phyloP scores from a whole-genome alignment of 306 rosid species.

The Citrullus colocynthis region DNA sequence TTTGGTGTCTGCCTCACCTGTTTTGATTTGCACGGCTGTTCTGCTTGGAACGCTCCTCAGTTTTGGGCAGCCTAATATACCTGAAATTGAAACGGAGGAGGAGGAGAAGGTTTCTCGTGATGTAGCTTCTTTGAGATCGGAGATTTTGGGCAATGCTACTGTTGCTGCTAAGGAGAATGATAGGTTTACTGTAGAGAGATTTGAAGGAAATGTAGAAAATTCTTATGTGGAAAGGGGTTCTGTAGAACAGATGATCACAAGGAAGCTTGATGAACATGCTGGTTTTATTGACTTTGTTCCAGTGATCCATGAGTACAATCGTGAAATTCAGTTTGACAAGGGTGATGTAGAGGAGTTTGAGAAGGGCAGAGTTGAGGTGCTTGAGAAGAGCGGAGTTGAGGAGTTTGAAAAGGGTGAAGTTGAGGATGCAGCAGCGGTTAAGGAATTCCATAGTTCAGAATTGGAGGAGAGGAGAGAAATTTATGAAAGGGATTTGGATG shows the following conservation, averaged over 20 bases:
- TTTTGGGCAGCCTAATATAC: slow-evolving; percentile 66
- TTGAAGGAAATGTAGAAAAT: slow-evolving; percentile 26
- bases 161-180: slow-evolving; percentile 36
- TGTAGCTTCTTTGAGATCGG: slow-evolving; percentile 37
- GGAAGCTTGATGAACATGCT: slow-evolving; percentile 21
- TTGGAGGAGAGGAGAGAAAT: slow-evolving; percentile 30
- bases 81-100: slow-evolving; percentile 45
- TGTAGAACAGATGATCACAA: slow-evolving; percentile 18
- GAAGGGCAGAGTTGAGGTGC: background rate
- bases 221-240: slow-evolving; percentile 29
- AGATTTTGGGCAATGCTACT: slow-evolving; percentile 36
- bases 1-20: slow-evolving; percentile 80
- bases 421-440: slow-evolving; percentile 11
- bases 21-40: slow-evolving; percentile 79
- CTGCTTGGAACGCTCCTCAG: slow-evolving; percentile 92
- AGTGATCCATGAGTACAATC: slow-evolving; percentile 16
- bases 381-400: background rate
- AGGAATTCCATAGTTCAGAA: slow-evolving; percentile 23
- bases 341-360: slow-evolving; percentile 1
- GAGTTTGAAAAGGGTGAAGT: background rate
- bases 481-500: slow-evolving; percentile 25
- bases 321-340: slow-evolving; percentile 20
- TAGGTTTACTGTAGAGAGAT: slow-evolving; percentile 40
- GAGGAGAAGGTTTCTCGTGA: slow-evolving; percentile 26
- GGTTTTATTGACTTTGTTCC: slow-evolving; percentile 31